Percentiles rank a stretch among this genome's conserved stretches.
Evolutionary conservation across 2,329 filamentous ascomycete species (phyloP).

Genomic region (Fusarium sp.): DNA sequence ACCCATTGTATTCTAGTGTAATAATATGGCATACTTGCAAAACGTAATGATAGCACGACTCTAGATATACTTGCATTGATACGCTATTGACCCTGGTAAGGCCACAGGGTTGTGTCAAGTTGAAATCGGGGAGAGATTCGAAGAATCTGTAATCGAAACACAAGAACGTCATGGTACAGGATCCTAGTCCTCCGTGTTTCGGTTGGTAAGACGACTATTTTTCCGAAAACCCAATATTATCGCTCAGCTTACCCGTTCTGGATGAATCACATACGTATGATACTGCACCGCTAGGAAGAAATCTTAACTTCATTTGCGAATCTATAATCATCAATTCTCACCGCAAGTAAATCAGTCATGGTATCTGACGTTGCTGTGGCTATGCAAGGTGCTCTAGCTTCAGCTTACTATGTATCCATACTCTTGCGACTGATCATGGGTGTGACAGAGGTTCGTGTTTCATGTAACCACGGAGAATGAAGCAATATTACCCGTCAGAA

Average conservation of each 20-base stretch:
- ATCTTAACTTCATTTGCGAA: neutral
- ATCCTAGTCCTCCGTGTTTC: conserved; percentile 10
- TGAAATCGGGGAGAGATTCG: neutral
- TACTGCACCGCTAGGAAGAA: neutral
- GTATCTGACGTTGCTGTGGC: conserved; percentile 3
- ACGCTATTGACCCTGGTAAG: neutral
- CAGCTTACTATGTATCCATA: neutral
- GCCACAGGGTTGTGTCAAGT: neutral
- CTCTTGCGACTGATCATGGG: neutral
- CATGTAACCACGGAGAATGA: neutral
- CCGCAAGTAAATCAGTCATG: conserved; percentile 4
- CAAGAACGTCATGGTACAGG: conserved; percentile 2
- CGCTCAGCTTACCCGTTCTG: conserved; percentile 16
- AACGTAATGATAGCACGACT: neutral
- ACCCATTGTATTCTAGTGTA: conserved; percentile 33
- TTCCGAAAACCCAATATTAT: neutral
- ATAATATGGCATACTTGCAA: neutral
- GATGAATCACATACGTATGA: neutral
- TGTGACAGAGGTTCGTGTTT: neutral
- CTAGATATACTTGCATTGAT: neutral
- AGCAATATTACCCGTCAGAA: neutral
- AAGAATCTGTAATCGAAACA: neutral
- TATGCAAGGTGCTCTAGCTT: conserved; percentile 17
- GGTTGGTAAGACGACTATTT: conserved; percentile 4
- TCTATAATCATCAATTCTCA: neutral